Evolutionary conservation across 1,139 yeast species (phyloP).

Genomic region (Arxiozyma slooffiae): DNA sequence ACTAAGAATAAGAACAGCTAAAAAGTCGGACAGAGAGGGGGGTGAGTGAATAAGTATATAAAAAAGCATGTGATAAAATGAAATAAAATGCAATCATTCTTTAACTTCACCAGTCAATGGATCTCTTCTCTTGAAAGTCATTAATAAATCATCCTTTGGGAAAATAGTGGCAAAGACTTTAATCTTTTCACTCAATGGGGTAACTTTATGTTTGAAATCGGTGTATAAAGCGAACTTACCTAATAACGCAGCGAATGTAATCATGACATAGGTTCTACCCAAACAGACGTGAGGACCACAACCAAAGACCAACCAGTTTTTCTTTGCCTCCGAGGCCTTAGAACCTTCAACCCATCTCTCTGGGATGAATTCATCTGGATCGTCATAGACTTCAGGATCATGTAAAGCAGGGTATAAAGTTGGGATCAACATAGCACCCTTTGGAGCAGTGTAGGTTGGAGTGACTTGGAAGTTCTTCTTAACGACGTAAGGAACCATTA

Average conservation of each 20-base stretch:
- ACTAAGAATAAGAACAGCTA: not conserved
- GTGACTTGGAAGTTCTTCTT: constrained; percentile 79
- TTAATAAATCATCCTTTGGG: constrained; percentile 88
- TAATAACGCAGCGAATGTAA: constrained; percentile 78
- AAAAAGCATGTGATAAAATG: not conserved
- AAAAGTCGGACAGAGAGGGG: no score
- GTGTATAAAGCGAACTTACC: constrained; percentile 79
- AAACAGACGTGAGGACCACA: constrained; percentile 94
- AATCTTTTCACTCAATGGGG: constrained; percentile 78
- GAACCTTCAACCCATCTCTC: constrained; percentile 85
- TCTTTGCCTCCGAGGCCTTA: constrained; percentile 51
- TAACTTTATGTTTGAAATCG: constrained; percentile 72
- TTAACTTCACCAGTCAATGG: constrained; percentile 30
- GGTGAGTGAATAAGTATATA: no score
- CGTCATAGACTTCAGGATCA: constrained; percentile 90
- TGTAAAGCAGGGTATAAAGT: constrained; percentile 91
- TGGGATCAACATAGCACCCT: constrained; percentile 94
- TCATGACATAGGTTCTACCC: constrained; percentile 87
- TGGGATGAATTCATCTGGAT: constrained; percentile 89
- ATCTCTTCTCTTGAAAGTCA: constrained; percentile 62
- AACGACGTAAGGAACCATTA: constrained; percentile 94
- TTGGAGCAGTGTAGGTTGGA: constrained; percentile 80
- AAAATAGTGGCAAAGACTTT: constrained; percentile 95
- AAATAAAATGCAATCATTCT: constrained; percentile 10
- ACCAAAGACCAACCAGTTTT: constrained; percentile 94